phyloP scores from a whole-genome alignment of 352 stramenopile genomes.

The Pythium vanterpoolii region DNA sequence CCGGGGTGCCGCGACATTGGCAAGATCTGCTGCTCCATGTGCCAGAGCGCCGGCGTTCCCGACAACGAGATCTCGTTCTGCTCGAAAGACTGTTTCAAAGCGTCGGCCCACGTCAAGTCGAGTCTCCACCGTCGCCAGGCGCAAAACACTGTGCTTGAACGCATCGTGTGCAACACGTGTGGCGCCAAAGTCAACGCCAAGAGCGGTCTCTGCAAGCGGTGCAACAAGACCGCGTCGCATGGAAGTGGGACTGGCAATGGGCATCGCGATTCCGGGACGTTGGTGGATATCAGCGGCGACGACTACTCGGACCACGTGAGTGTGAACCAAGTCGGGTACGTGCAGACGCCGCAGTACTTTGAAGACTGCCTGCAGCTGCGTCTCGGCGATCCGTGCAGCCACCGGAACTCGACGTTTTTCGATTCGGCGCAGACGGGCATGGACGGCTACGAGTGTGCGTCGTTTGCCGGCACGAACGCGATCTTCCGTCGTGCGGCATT shows the following conservation, averaged over 20 bases:
- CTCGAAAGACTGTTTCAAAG: conserved; percentile 41
- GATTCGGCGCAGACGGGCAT: conserved; percentile 43
- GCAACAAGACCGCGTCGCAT: conserved; percentile 21
- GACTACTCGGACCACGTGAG: conserved; percentile 40
- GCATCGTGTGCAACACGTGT: conserved; percentile 19
- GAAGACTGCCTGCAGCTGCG: conserved; percentile 37
- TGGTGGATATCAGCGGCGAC: too few species aligned
- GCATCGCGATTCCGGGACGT: too few species aligned
- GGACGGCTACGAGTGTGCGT: conserved; percentile 41
- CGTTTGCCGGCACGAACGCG: conserved; percentile 49
- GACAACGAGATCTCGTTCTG: conserved; percentile 46
- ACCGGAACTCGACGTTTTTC: conserved; percentile 46
- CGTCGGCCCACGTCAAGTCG: conserved; percentile 11
- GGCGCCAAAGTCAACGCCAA: conserved; percentile 18
- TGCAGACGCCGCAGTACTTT: conserved; percentile 50
- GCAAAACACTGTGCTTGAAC: conserved; percentile 34
- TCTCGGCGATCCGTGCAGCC: conserved; percentile 40
- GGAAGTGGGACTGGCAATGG: too few species aligned
- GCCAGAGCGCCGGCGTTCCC: conserved; percentile 38
- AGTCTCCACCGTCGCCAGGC: conserved; percentile 31
- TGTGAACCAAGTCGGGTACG: conserved; percentile 38
- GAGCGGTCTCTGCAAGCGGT: conserved; percentile 36
- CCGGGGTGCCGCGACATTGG: conserved; percentile 37
- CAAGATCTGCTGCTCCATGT: conserved; percentile 42
- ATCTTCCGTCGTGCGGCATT: conserved; percentile 50